A percentile compares a stretch with the other conserved stretches of the same genome.
Evolutionary conservation across 768 basidiomycete species (phyloP).

Genomic region (Trametes villosa): DNA sequence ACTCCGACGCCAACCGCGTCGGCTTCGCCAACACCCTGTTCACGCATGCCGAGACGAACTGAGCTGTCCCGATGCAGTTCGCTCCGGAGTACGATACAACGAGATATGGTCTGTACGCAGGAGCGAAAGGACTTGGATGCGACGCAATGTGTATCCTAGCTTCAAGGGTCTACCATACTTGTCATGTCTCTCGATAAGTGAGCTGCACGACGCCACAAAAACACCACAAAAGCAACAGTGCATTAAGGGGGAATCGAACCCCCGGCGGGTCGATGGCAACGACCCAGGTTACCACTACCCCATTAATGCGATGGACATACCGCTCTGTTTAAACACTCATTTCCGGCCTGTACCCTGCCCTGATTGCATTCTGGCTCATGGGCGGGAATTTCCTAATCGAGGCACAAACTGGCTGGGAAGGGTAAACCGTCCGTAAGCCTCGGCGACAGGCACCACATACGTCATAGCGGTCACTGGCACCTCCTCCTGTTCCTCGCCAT

Average conservation of each 20-base stretch:
- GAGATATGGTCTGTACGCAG: too few species aligned
- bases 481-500: too few species aligned
- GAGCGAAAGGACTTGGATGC: too few species aligned
- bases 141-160: too few species aligned
- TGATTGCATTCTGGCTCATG: not conserved
- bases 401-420: not conserved
- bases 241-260: conserved; percentile 26
- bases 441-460: too few species aligned
- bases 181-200: too few species aligned
- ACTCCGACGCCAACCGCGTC: conserved; percentile 42
- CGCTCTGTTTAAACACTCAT: not conserved
- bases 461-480: too few species aligned
- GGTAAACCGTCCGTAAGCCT: too few species aligned
- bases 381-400: not conserved
- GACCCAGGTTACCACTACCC: conserved; percentile 43
- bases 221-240: not conserved
- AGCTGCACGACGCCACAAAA: not conserved
- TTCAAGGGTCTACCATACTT: too few species aligned
- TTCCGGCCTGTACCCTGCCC: not conserved
- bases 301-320: conserved; percentile 31
- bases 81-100: too few species aligned
- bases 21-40: conserved; percentile 46
- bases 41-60: conserved; percentile 41
- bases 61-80: too few species aligned
- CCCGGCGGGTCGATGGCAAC: conserved; percentile 39